Conservation (phyloP, 495 filamentous ascomycete genomes). For the Lasiosphaeriaceae sp. region DNA sequence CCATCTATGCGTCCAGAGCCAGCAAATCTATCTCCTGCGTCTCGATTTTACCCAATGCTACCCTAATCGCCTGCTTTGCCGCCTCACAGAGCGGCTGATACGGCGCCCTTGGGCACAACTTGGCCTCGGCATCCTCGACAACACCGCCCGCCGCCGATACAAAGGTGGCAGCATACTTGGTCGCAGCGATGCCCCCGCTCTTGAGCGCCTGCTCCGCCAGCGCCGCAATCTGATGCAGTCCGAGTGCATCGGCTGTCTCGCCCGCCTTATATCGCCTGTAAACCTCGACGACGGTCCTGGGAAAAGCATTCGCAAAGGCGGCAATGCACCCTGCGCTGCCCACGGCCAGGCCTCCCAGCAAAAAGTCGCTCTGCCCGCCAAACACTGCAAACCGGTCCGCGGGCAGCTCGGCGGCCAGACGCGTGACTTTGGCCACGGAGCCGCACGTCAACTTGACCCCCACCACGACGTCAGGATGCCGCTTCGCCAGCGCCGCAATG, state of each 20-base stretch:
- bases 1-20: conserved; percentile 1
- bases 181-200: conserved; percentile 54
- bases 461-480: conserved; percentile 40
- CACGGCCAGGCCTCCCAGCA: conserved; percentile 57
- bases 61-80: conserved; percentile 43
- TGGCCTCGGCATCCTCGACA: conserved; percentile 52
- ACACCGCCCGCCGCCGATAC: conserved; percentile 52
- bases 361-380: conserved; percentile 68
- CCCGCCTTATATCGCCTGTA: conserved; percentile 44
- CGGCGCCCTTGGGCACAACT: conserved; percentile 54
- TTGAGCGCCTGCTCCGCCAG: conserved; percentile 54
- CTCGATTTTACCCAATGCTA: conserved; percentile 35
- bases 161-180: conserved; percentile 60
- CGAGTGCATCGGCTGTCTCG: conserved; percentile 49
- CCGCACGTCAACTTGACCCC: conserved; percentile 71
- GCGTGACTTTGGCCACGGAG: conserved; percentile 58
- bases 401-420: conserved; percentile 49
- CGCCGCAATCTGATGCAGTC: conserved; percentile 49
- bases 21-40: conserved; percentile 38
- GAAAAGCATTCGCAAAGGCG: conserved; percentile 65
- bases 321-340: conserved; percentile 63
- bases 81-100: conserved; percentile 51
- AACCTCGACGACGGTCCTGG: conserved; percentile 48
- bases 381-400: conserved; percentile 58
- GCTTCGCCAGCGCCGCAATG: conserved; percentile 49